These are phyloP conservation scores for Adansonia rubrostipa DNA, from an alignment of 441 rosid species.

Conservation along the genomic window DNA sequence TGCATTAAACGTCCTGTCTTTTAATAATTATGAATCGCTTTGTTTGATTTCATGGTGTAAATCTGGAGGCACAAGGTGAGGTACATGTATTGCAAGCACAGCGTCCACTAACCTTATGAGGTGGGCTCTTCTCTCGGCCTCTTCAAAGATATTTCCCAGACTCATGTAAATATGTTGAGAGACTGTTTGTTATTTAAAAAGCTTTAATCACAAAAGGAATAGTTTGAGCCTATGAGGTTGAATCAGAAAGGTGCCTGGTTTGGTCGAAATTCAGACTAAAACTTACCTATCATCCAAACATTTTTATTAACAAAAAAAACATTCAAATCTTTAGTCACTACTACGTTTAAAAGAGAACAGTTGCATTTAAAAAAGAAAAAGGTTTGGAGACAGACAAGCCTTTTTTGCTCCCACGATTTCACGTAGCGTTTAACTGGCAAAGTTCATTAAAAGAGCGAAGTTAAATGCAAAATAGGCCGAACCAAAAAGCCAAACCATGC, in stretches of 20 bases:
- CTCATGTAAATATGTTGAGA: not conserved
- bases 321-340: not conserved
- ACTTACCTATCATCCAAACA: not conserved
- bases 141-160: not conserved
- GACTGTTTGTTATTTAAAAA: not conserved
- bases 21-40: not conserved
- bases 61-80: not conserved
- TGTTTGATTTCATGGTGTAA: not conserved
- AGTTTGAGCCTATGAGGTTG: not conserved
- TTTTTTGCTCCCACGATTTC: not conserved
- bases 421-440: not conserved
- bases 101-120: not conserved
- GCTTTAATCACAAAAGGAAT: not conserved
- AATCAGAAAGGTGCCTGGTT: not conserved
- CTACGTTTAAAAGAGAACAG: not conserved
- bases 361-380: not conserved
- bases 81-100: not conserved
- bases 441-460: not conserved
- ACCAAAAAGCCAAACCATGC: not conserved
- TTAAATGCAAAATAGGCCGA: not conserved
- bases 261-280: not conserved
- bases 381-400: constrained; percentile 2
- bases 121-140: not conserved
- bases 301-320: not conserved
- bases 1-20: not conserved